Evolutionary conservation across 1,284 basidiomycete species (phyloP).

Genomic region (Trichosporon coremiiforme): DNA sequence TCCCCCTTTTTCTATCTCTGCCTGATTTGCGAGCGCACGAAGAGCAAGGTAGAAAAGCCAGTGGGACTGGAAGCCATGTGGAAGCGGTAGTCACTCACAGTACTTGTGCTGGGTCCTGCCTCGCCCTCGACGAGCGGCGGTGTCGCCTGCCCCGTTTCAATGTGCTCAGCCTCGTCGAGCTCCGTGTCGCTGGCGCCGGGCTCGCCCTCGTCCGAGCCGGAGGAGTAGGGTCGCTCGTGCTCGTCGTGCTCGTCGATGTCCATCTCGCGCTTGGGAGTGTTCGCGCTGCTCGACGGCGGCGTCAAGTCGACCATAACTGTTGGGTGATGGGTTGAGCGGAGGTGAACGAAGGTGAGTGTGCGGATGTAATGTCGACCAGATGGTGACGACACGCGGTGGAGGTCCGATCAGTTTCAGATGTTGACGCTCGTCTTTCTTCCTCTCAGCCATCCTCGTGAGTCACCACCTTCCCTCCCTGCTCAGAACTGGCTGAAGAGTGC

Average conservation of each 20-base stretch:
- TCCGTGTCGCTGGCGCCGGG: slow-evolving; percentile 24
- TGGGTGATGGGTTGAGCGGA: neutral
- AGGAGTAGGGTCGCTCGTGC: slow-evolving; percentile 11
- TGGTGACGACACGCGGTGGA: slow-evolving; percentile 23
- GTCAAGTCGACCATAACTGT: slow-evolving; percentile 29
- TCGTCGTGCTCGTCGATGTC: slow-evolving; percentile 20
- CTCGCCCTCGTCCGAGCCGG: slow-evolving; percentile 24
- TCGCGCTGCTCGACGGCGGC: slow-evolving; percentile 38
- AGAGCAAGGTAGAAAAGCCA: no score
- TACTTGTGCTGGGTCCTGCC: slow-evolving; percentile 14
- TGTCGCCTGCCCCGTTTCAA: slow-evolving; percentile 21
- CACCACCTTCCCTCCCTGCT: neutral
- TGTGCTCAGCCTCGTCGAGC: slow-evolving; percentile 20
- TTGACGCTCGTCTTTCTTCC: neutral
- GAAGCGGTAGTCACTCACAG: slow-evolving; percentile 13
- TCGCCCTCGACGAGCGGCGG: slow-evolving; percentile 20
- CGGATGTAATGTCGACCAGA: neutral
- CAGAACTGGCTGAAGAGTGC: no score
- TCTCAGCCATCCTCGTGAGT: neutral
- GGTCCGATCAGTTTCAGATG: neutral
- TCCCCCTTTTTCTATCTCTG: no score
- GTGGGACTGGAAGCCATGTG: no score
- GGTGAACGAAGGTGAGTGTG: neutral
- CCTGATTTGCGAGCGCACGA: no score
- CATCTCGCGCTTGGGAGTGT: slow-evolving; percentile 37